Conservation (phyloP, 495 filamentous ascomycete genomes). For the Stereocaulon alpinum region DNA sequence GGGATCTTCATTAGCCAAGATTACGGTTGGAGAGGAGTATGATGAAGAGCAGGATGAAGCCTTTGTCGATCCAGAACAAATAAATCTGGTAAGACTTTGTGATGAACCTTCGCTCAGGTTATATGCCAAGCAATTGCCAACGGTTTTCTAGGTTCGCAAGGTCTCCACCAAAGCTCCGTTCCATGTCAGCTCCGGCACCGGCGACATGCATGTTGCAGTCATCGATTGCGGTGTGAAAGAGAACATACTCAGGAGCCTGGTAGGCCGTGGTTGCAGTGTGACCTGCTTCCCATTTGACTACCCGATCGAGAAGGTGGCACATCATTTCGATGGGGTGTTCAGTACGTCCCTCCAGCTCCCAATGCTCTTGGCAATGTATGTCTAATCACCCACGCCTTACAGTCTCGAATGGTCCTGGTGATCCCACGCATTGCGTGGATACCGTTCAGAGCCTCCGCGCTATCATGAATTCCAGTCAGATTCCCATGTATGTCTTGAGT, state of each 20-base stretch:
- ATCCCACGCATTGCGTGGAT: slow-evolving; percentile 89
- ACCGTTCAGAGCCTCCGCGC: slow-evolving; percentile 83
- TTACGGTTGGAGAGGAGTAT: slow-evolving; percentile 95
- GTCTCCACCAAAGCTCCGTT: slow-evolving; percentile 98
- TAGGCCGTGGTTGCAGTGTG: slow-evolving; percentile 64
- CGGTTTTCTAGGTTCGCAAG: slow-evolving; percentile 49
- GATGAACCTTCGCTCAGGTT: no score
- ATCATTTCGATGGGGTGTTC: slow-evolving; percentile 83
- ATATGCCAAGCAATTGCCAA: not conserved
- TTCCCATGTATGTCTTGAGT: slow-evolving; percentile 48
- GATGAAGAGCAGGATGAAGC: slow-evolving; percentile 81
- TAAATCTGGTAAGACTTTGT: slow-evolving; percentile 50
- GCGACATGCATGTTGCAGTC: slow-evolving; percentile 82
- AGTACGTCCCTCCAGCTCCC: slow-evolving; percentile 32
- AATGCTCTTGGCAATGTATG: not conserved
- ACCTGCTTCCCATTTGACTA: slow-evolving; percentile 94
- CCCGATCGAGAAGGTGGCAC: slow-evolving; percentile 82
- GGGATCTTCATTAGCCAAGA: slow-evolving; percentile 87
- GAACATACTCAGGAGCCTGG: slow-evolving; percentile 92
- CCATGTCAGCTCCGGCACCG: slow-evolving; percentile 69
- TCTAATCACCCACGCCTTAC: not conserved
- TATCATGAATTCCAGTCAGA: slow-evolving; percentile 78
- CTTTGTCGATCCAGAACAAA: slow-evolving; percentile 86
- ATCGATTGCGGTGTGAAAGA: slow-evolving; percentile 99
- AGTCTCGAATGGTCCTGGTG: slow-evolving; percentile 86